phyloP scores from a whole-genome alignment of 1,139 yeast genomes.

The Yamadazyma songkhlaensis region DNA sequence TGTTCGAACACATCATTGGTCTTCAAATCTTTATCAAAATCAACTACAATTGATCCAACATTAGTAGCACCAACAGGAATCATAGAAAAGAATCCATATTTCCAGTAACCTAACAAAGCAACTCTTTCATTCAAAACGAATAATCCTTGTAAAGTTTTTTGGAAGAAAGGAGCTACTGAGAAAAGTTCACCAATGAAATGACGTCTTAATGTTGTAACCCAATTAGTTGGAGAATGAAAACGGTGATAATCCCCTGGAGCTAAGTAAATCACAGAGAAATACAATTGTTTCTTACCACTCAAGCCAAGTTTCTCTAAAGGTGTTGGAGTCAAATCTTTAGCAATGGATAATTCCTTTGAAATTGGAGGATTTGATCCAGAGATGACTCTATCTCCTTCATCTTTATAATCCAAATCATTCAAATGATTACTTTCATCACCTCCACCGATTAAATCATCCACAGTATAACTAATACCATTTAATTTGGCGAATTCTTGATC shows the following conservation, averaged over 20 bases:
- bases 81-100: constrained; percentile 96
- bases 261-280: constrained; percentile 86
- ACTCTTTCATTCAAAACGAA: constrained; percentile 95
- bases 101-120: constrained; percentile 93
- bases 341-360: constrained; percentile 40
- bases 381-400: constrained; percentile 57
- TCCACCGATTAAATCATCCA: constrained; percentile 67
- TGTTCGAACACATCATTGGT: constrained; percentile 75
- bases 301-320: constrained; percentile 26
- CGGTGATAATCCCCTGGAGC: constrained; percentile 99
- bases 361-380: constrained; percentile 30
- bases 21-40: constrained; percentile 86
- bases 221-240: constrained; percentile 92
- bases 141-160: constrained; percentile 77
- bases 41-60: constrained; percentile 90
- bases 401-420: constrained; percentile 48
- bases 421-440: constrained; percentile 27
- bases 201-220: constrained; percentile 93
- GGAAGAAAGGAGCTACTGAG: constrained; percentile 97
- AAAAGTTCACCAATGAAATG: constrained; percentile 95
- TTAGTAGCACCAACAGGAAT: constrained; percentile 99
- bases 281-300: constrained; percentile 56
- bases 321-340: constrained; percentile 40
- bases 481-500: constrained; percentile 76
- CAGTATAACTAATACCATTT: constrained; percentile 71